phyloP scores from a whole-genome alignment of 805 yeast species.

The Sugiyamaella qingdaonensis region DNA sequence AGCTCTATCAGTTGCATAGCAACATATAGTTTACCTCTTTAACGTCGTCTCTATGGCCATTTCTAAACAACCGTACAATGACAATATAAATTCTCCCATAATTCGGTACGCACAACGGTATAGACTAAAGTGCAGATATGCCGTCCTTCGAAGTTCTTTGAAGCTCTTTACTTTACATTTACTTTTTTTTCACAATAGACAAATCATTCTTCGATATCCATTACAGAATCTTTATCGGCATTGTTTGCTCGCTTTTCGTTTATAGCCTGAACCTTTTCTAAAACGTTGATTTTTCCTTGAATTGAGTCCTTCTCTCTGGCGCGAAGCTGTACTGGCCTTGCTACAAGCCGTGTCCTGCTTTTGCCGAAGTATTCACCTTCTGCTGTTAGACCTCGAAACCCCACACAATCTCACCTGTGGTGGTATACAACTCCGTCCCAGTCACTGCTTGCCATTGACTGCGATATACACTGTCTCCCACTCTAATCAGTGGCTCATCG shows the following conservation, averaged over 20 bases:
- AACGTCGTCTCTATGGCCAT: no score
- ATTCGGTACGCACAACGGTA: no score
- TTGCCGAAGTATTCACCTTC: slow-evolving; percentile 29
- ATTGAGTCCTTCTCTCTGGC: slow-evolving; percentile 12
- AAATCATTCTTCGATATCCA: not conserved
- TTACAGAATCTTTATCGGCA: not conserved
- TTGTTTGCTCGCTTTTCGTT: not conserved
- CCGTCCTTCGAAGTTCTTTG: no score
- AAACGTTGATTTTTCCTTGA: not conserved
- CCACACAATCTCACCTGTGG: slow-evolving; percentile 5
- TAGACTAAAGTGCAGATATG: no score
- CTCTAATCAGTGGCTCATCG: slow-evolving; percentile 51
- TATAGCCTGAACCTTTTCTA: not conserved
- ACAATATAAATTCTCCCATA: no score
- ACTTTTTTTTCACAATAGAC: no score
- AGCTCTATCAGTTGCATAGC: no score
- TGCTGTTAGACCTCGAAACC: not conserved
- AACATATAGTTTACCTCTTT: no score
- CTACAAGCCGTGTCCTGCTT: slow-evolving; percentile 25
- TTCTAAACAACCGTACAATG: no score
- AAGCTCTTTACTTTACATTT: no score
- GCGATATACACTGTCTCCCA: slow-evolving; percentile 58
- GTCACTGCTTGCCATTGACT: slow-evolving; percentile 74
- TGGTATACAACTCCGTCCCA: slow-evolving; percentile 64
- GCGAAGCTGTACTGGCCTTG: slow-evolving; percentile 15